Percentiles rank a stretch among this genome's conserved stretches.
These are phyloP conservation scores for Sporodiniella umbellata DNA, from an alignment of 371 early-diverging fungal species.

Conservation along the genomic window DNA sequence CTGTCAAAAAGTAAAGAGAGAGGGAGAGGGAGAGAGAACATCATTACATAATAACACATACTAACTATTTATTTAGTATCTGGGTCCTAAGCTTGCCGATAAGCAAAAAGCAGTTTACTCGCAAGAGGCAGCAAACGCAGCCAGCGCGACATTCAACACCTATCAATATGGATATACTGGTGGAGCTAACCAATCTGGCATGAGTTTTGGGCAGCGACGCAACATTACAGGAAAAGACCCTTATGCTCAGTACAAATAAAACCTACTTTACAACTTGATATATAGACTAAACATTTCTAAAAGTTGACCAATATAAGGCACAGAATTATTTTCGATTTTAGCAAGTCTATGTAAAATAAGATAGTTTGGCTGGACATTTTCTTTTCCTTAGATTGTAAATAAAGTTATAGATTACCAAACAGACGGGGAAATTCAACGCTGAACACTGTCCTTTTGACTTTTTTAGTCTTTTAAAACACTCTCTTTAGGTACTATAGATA, in stretches of 20 bases:
- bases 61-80: conserved; percentile 26
- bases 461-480: too few relatives aligned
- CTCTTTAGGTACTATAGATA: too few relatives aligned
- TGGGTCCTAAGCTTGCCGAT: conserved; percentile 80
- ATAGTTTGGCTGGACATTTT: too few relatives aligned
- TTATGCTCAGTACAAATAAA: conserved; percentile 24
- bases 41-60: neutral
- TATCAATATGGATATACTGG: conserved; percentile 58
- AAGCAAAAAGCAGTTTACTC: conserved; percentile 64
- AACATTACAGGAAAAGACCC: conserved; percentile 43
- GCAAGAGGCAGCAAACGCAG: conserved; percentile 63
- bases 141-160: conserved; percentile 54
- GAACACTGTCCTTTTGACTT: too few relatives aligned
- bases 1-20: conserved; percentile 42
- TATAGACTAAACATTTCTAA: too few relatives aligned
- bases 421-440: too few relatives aligned
- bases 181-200: conserved; percentile 60
- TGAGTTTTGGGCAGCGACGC: conserved; percentile 48
- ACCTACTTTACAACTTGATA: neutral
- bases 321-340: too few relatives aligned
- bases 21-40: neutral
- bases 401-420: too few relatives aligned
- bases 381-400: too few relatives aligned
- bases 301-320: too few relatives aligned
- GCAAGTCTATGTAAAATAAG: too few relatives aligned